Conservation (phyloP, 257 asterid genomes). For the Plantago major region DNA sequence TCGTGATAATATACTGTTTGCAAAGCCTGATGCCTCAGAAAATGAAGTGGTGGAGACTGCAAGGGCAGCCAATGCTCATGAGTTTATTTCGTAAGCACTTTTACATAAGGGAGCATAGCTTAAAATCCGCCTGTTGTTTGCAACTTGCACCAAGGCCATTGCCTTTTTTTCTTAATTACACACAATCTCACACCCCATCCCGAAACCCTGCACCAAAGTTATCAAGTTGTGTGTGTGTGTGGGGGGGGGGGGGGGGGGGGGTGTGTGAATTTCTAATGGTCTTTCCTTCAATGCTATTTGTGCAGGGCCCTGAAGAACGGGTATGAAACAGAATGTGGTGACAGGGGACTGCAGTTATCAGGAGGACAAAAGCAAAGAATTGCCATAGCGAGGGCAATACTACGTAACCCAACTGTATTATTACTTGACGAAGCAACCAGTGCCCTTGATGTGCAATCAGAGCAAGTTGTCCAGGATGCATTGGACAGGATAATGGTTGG, state of each 20-base stretch:
- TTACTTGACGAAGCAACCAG: constrained; percentile 85
- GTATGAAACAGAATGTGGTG: constrained; percentile 71
- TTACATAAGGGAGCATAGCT: no score
- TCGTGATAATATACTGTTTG: constrained; percentile 59
- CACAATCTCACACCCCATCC: no score
- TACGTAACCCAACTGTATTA: constrained; percentile 52
- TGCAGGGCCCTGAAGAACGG: constrained; percentile 66
- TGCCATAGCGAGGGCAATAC: constrained; percentile 77
- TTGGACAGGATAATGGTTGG: constrained; percentile 64
- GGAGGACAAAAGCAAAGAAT: constrained; percentile 86
- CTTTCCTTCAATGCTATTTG: not conserved
- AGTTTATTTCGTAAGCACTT: constrained; percentile 63
- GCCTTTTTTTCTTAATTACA: no score
- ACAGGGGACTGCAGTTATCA: constrained; percentile 68
- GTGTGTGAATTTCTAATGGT: not conserved
- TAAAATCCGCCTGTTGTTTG: no score
- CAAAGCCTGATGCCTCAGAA: constrained; percentile 60
- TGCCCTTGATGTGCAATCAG: constrained; percentile 76
- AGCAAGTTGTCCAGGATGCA: constrained; percentile 79
- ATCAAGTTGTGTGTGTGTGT: no score
- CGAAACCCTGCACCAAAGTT: no score
- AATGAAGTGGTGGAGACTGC: constrained; percentile 70
- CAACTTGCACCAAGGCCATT: no score
- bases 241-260: no score
- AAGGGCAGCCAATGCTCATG: constrained; percentile 78